Percentiles rank a stretch among this genome's conserved stretches.
These are phyloP conservation scores for Medicago lupulina DNA, from an alignment of 306 rosid species.

Conservation along the genomic window DNA sequence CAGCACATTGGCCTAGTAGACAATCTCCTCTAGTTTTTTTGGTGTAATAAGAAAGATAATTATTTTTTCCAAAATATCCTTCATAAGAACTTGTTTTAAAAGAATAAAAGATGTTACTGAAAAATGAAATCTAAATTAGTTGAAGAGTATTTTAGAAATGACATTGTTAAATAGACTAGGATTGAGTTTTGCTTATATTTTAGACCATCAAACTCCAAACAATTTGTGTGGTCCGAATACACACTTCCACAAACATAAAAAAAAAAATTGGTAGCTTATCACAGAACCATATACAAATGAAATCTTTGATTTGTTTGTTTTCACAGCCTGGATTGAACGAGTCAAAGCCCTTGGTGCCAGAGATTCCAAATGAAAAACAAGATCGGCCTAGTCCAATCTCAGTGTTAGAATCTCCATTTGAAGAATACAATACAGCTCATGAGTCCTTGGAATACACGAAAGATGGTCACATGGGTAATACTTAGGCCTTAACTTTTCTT, in stretches of 20 bases:
- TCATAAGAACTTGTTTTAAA: background rate
- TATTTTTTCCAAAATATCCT: background rate
- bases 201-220: background rate
- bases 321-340: conserved; percentile 69
- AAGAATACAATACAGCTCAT: conserved; percentile 59
- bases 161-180: background rate
- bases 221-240: background rate
- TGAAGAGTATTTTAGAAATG: too few relatives aligned
- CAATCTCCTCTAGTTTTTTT: background rate
- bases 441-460: conserved; percentile 49
- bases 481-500: conserved; percentile 32
- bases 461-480: conserved; percentile 55
- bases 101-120: too few relatives aligned
- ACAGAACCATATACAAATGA: conserved; percentile 3
- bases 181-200: background rate
- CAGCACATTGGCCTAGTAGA: conserved; percentile 1
- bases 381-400: conserved; percentile 94
- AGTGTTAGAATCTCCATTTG: conserved; percentile 75
- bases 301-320: conserved; percentile 38
- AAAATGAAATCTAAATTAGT: too few relatives aligned
- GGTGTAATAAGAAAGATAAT: background rate
- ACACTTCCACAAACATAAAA: too few relatives aligned
- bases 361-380: conserved; percentile 59
- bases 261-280: background rate
- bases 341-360: conserved; percentile 53